Base-by-base conservation (phyloP, 495 filamentous ascomycete genomes). In the Hyphodiscus hymeniophilus region DNA sequence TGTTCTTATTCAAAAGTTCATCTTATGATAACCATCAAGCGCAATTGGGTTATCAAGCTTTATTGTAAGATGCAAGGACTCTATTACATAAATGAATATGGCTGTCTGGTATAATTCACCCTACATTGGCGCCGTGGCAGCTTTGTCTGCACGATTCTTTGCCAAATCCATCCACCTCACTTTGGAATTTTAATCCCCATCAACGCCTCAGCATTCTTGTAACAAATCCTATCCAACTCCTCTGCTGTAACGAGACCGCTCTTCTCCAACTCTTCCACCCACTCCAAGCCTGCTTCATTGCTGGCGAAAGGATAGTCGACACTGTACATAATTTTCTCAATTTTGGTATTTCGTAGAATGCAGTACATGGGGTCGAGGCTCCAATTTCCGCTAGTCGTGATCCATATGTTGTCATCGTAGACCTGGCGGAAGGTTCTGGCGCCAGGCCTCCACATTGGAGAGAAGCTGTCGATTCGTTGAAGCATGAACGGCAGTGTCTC, bases 401-500 rank as follows among this genome's bases (percentile, higher is more conserved):
- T 72, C 76, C 75, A 84, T 28, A 85, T 63, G 47, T 85, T 82
- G 42, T 69, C 59, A 13, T 71, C 66, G 59, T 46, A 54, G 5
- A 54, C 45, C 28, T 54, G 38, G 18, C 26, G 45, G 13, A 54
- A 23, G 17, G 6, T 15, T 7, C 47, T 3, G 17, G 45, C 21
- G 0, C 26, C 33, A 26, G 34, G 45, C 16, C n/a, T 34, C 47
- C 40, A 45, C 18, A 77, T 80, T 34, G 78, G 74, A 10, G 78
- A 34, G 51, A 80, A 74, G 18, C 65, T 69, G 40, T 72, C 65
- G 40, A 80, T 76, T n/a, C 81, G 69, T 61, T 76, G 75, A 48
- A 85, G 63, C 58, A 80, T 74, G 53, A 80, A 82, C 1, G 81
- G 80, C 18, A 83, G 64, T 44, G 75, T 67, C 60, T 85, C 80